Evolutionary conservation across 2,329 filamentous ascomycete species (phyloP), one percentile per base, ranked within the genome.

Genomic region (Neonectria magnoliae): DNA sequence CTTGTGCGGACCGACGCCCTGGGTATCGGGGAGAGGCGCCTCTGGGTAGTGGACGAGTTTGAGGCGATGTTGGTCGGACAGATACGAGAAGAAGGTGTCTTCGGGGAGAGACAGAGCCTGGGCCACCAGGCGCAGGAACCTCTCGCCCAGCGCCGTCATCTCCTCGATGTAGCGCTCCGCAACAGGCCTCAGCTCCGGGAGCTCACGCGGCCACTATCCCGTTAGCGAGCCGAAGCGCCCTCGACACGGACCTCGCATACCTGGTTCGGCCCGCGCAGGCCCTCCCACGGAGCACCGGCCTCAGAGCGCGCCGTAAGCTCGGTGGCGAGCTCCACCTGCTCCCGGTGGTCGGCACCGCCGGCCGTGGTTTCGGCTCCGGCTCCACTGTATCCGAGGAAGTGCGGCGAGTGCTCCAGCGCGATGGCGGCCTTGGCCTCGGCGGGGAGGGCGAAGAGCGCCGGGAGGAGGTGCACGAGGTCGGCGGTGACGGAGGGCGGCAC

Each of bases 1-100:
- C 70, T 89, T 89, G 76, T 90, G 87, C 1, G 88, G 84, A 0
- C 87, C 88, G 1, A 90, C 87, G 1, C 87, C 87, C 75, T 89
- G 87, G 3, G 70, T 52, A 0, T 50, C 36, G 14, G 58, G 53
- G 3, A 65, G 6, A 1, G 62, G 64, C 0, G 77, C 69, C 0
- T 42, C 38, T 18, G 85, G 85, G 58, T 89, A 89, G 57, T 82
- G 83, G 3, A 88, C 79, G 2, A 89, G 77, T 69, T 89, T 88
- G 42, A 90, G 80, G 4, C 88, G 84, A 71, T 90, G 87, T 64
- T 89, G 87, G 42, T 84, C 80, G 0, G 82, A 85, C 25, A 86
- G 76, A 65, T 87, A 89, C 2, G 83, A 77, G 44, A 84, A 79
- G 62, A 90, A 85, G 0, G 81, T 81, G 1, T 82, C 79, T 0